Evolutionary conservation across 495 filamentous ascomycete genomes (phyloP).

Genomic region (Aspergillus nidulans): DNA sequence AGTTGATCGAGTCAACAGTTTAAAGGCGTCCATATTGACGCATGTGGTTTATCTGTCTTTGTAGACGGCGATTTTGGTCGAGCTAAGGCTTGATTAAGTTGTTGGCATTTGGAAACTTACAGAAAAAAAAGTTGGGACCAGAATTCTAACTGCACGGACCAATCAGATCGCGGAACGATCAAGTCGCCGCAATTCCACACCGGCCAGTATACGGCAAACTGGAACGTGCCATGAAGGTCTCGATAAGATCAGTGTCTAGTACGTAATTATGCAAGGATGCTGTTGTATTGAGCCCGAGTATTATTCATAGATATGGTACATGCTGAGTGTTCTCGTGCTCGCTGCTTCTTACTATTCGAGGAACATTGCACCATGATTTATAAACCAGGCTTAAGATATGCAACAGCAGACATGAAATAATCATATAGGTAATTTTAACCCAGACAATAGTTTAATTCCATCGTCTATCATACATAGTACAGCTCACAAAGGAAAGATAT

Average conservation of each 20-base stretch:
- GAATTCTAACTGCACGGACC: constrained; percentile 36
- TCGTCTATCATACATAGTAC: constrained; percentile 54
- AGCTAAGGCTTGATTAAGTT: not conserved
- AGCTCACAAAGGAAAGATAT: constrained; percentile 32
- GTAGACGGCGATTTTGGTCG: constrained; percentile 4
- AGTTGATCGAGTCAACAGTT: constrained; percentile 49
- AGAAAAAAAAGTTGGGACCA: constrained; percentile 24
- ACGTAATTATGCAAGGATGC: no score
- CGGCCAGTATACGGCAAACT: no score
- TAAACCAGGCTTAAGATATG: not conserved
- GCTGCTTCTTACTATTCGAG: not conserved
- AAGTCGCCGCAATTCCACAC: not conserved
- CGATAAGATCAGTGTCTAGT: no score
- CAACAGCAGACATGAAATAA: not conserved
- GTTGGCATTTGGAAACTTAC: not conserved
- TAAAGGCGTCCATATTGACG: constrained; percentile 50
- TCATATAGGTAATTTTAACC: constrained; percentile 27
- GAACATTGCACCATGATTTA: not conserved
- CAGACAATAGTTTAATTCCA: constrained; percentile 51
- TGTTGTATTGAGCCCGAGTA: no score
- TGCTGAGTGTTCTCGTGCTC: not conserved
- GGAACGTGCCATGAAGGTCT: no score
- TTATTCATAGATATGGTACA: no score
- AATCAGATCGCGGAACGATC: constrained; percentile 26
- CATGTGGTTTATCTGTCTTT: not conserved